A percentile compares a stretch with the other conserved stretches of the same genome.
phyloP scores from a whole-genome alignment of 257 asterid genomes.

The Scutellaria galericulata region DNA sequence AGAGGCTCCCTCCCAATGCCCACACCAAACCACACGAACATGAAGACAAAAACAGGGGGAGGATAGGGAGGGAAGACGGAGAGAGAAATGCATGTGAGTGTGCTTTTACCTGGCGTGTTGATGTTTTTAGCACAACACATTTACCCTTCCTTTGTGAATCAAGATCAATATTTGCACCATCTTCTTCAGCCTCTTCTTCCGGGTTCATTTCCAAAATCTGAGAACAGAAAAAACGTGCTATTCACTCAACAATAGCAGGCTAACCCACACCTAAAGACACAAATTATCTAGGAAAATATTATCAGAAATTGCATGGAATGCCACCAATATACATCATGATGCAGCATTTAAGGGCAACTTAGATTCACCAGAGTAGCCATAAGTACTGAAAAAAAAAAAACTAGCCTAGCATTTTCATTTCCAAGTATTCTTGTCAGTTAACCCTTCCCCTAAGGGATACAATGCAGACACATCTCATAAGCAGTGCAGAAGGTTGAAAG shows the following conservation, averaged over 20 bases:
- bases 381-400: background rate
- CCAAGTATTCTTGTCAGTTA: background rate
- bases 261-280: background rate
- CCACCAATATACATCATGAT: background rate
- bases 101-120: constrained; percentile 83
- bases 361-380: background rate
- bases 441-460: background rate
- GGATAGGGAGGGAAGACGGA: background rate
- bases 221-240: background rate
- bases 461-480: constrained; percentile 3
- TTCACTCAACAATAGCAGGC: background rate
- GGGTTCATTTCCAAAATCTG: constrained; percentile 99
- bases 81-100: no score
- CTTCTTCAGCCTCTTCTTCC: constrained; percentile 98
- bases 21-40: background rate
- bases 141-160: constrained; percentile 99
- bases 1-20: background rate
- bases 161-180: constrained; percentile 97
- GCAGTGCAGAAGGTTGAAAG: background rate
- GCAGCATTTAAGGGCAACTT: background rate
- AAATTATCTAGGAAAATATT: background rate
- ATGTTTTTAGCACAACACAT: constrained; percentile 94
- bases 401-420: background rate
- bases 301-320: background rate
- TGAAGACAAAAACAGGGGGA: background rate